Percentiles rank a stretch among this genome's conserved stretches.
Conservation (phyloP, 331 rosid genomes). For the Stylosanthes scabra region DNA sequence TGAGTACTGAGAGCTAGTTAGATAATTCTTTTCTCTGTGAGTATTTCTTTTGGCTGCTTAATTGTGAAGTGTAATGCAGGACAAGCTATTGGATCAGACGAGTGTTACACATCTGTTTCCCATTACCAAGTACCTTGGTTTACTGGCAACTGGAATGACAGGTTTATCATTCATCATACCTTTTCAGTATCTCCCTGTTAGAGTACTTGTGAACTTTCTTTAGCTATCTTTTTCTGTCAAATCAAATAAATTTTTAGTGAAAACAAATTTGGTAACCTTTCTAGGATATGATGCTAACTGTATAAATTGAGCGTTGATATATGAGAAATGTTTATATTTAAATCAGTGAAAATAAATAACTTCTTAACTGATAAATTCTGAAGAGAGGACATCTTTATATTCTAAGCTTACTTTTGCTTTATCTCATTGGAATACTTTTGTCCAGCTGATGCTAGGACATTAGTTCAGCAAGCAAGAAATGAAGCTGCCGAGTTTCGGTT, state of each 20-base stretch:
- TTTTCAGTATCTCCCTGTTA: constrained; percentile 19
- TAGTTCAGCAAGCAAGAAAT: constrained; percentile 96
- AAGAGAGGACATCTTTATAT: neutral
- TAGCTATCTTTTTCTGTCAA: neutral
- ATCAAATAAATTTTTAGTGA: neutral
- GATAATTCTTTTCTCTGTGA: constrained; percentile 3
- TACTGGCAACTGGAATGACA: constrained; percentile 97
- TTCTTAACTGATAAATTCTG: neutral
- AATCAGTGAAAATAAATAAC: constrained; percentile 3
- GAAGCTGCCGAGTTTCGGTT: constrained; percentile 99
- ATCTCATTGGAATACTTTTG: constrained; percentile 27
- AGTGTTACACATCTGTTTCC: constrained; percentile 94
- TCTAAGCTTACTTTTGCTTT: constrained; percentile 32
- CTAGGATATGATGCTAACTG: neutral
- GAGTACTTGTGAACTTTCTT: constrained; percentile 5
- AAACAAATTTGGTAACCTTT: constrained; percentile 3
- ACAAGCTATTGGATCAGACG: constrained; percentile 96
- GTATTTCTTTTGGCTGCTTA: constrained; percentile 31
- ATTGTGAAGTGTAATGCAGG: constrained; percentile 56
- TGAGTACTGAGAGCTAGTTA: constrained; percentile 50
- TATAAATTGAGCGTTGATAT: constrained; percentile 13
- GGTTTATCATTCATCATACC: constrained; percentile 45
- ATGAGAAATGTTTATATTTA: constrained; percentile 24
- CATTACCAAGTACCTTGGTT: constrained; percentile 89
- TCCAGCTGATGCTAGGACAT: constrained; percentile 97